Evolutionary conservation across 177 flowering plant species (phyloP).

Genomic region (Tripterygium wilfordii): DNA sequence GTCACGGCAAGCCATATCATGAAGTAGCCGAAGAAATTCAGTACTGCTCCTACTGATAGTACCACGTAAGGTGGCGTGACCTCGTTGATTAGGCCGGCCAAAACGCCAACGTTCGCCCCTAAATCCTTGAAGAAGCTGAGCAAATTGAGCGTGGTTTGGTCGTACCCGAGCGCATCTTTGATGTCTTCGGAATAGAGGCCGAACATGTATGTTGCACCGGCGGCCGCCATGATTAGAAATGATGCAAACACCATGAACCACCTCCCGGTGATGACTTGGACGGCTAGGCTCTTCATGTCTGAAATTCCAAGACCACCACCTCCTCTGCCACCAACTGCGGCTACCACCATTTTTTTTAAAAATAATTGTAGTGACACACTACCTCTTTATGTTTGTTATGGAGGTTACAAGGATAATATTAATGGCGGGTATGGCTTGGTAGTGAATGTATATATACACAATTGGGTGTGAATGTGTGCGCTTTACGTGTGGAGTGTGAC

Average conservation of each 20-base stretch:
- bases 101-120: slow-evolving; percentile 50
- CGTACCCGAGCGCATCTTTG: slow-evolving; percentile 36
- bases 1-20: slow-evolving; percentile 51
- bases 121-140: slow-evolving; percentile 55
- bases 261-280: slow-evolving; percentile 36
- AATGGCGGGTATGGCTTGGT: no score
- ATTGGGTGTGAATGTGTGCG: no score
- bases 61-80: slow-evolving; percentile 54
- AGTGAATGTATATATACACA: no score
- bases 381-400: no score
- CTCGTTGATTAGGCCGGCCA: slow-evolving; percentile 49
- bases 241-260: slow-evolving; percentile 63
- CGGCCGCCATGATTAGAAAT: slow-evolving; percentile 41
- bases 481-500: no score
- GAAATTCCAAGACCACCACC: slow-evolving; percentile 1
- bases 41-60: slow-evolving; percentile 32
- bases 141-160: slow-evolving; percentile 46
- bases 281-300: slow-evolving; percentile 16
- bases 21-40: slow-evolving; percentile 53
- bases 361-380: no score
- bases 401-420: no score
- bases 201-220: slow-evolving; percentile 57
- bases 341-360: no score
- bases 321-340: no score
- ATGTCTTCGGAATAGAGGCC: slow-evolving; percentile 40